Evolutionary conservation across 2,329 filamentous ascomycete genomes (phyloP).

Genomic region (Cryphonectria carpinicola): DNA sequence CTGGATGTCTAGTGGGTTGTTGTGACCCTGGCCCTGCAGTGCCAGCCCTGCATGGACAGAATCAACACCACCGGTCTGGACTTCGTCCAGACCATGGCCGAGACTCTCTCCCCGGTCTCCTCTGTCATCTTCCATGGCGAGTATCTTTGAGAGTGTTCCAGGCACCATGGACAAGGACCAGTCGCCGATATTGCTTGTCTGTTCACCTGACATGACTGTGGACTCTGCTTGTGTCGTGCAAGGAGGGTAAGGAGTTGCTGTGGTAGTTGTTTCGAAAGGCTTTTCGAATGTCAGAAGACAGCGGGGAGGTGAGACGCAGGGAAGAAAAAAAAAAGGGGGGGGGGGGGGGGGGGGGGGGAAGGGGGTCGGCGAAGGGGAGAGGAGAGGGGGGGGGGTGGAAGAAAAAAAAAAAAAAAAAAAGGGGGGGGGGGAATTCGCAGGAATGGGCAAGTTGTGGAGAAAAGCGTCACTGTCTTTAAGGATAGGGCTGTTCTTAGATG

Average conservation of each 20-base stretch:
- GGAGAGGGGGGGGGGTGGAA: neutral
- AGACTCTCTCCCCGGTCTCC: neutral
- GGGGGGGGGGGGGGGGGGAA: neutral
- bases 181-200: neutral
- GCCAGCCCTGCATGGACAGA: neutral
- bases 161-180: neutral
- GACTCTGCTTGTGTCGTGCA: conserved; percentile 27
- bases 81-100: neutral
- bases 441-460: conserved; percentile 6
- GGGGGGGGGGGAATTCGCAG: neutral
- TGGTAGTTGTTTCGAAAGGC: conserved; percentile 23
- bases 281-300: conserved; percentile 11
- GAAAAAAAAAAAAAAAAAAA: neutral
- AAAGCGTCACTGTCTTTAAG: conserved; percentile 1
- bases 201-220: conserved; percentile 15
- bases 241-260: conserved; percentile 20
- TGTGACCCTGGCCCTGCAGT: neutral
- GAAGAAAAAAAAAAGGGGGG: neutral
- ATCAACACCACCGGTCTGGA: neutral
- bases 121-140: neutral
- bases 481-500: conserved; percentile 8
- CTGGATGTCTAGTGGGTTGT: neutral
- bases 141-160: conserved; percentile 1
- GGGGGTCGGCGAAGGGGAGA: too few relatives aligned
- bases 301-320: conserved; percentile 1